Evolutionary conservation across 345 rosid genomes (phyloP).

Genomic region (Eucalyptus viminalis): DNA sequence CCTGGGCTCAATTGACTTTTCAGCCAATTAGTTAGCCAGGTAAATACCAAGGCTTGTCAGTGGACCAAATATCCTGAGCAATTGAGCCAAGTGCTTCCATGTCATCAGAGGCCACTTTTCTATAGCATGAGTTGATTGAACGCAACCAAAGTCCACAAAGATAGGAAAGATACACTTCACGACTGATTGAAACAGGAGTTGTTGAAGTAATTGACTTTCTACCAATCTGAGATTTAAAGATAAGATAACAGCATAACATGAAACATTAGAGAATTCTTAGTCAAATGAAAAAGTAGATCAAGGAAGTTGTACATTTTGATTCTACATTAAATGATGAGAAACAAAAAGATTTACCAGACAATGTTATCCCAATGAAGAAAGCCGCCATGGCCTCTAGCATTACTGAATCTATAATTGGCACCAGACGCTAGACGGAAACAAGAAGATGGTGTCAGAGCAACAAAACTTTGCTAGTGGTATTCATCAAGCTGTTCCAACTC

Average conservation of each 20-base stretch:
- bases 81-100: not conserved
- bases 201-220: not conserved
- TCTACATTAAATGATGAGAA: not conserved
- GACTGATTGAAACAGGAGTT: not conserved
- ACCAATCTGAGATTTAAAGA: not conserved
- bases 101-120: not conserved
- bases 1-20: not conserved
- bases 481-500: not conserved
- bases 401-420: conserved; percentile 61
- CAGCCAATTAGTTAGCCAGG: not conserved
- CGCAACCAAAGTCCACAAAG: not conserved
- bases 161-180: not conserved
- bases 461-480: not conserved
- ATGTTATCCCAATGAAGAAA: conserved; percentile 63
- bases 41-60: not conserved
- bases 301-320: not conserved
- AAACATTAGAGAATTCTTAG: not conserved
- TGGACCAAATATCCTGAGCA: not conserved
- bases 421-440: conserved; percentile 38
- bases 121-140: not conserved
- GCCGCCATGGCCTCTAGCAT: conserved; percentile 75
- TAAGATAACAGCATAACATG: not conserved
- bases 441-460: not conserved
- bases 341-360: conserved; percentile 18
- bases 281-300: not conserved